Percentiles rank a stretch among this genome's conserved stretches.
Evolutionary conservation across 306 rosid species (phyloP).

Genomic region (Quercus variabilis): DNA sequence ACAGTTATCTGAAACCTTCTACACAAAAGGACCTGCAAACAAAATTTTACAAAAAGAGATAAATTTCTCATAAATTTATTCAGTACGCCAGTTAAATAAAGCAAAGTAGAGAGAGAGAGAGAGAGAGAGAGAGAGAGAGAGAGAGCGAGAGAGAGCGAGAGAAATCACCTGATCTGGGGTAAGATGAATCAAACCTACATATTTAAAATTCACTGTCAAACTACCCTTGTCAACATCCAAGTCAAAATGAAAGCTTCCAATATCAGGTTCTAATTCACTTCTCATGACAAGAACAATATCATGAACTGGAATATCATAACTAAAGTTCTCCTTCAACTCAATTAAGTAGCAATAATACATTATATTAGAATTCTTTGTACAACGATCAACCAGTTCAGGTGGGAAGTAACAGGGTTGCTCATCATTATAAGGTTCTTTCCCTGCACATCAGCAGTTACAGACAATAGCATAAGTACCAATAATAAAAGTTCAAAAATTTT

Average conservation of each 20-base stretch:
- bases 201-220: slow-evolving; percentile 39
- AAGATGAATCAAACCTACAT: slow-evolving; percentile 49
- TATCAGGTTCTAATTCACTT: slow-evolving; percentile 47
- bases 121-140: background rate
- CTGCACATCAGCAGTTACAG: slow-evolving; percentile 31
- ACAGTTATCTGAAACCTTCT: slow-evolving; percentile 63
- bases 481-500: background rate
- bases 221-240: slow-evolving; percentile 48
- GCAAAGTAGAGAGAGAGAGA: background rate
- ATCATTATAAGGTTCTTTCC: slow-evolving; percentile 42
- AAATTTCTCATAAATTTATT: background rate
- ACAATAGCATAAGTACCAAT: slow-evolving; percentile 8
- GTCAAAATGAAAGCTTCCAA: slow-evolving; percentile 41
- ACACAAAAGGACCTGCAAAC: slow-evolving; percentile 53
- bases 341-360: slow-evolving; percentile 66
- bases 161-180: slow-evolving; percentile 46
- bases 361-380: slow-evolving; percentile 17
- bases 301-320: slow-evolving; percentile 37
- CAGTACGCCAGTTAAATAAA: background rate
- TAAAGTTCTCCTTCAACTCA: slow-evolving; percentile 54
- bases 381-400: slow-evolving; percentile 41
- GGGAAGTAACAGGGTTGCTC: slow-evolving; percentile 64
- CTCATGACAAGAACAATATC: slow-evolving; percentile 59
- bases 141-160: slow-evolving; percentile 1
- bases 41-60: slow-evolving; percentile 1